A percentile compares a stretch with the other conserved stretches of the same genome.
Evolutionary conservation across 768 basidiomycete species (phyloP).

Genomic region (Trametopsis cervina): DNA sequence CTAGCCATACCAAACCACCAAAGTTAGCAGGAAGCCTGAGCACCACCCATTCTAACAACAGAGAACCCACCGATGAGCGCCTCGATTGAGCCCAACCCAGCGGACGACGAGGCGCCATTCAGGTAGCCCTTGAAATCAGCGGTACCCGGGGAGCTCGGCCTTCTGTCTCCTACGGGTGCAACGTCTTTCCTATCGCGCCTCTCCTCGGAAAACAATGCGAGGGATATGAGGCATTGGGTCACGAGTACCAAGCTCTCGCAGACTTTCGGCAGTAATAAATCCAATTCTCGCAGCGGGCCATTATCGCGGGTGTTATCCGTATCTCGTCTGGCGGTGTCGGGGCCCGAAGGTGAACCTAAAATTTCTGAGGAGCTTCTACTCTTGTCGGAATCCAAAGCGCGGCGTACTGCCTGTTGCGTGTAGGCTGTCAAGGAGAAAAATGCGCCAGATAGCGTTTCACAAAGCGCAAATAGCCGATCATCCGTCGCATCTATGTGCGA

Average conservation of each 20-base stretch:
- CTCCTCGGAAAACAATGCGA: slow-evolving; percentile 47
- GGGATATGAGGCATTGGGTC: slow-evolving; percentile 66
- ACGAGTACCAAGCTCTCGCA: slow-evolving; percentile 77
- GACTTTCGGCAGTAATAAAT: slow-evolving; percentile 68
- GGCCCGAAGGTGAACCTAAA: background rate
- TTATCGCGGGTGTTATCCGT: background rate
- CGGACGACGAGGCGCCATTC: slow-evolving; percentile 21
- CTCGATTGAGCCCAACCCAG: slow-evolving; percentile 40
- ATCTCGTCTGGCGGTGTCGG: background rate
- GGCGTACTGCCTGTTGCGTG: slow-evolving; percentile 44
- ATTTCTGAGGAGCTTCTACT: slow-evolving; percentile 1
- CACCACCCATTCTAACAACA: too few species aligned
- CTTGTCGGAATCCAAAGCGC: slow-evolving; percentile 31
- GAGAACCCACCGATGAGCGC: slow-evolving; percentile 47
- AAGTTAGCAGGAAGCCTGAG: too few species aligned
- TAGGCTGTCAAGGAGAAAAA: slow-evolving; percentile 60
- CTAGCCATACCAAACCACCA: too few species aligned
- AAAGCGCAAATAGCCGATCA: slow-evolving; percentile 29
- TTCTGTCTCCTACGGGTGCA: background rate
- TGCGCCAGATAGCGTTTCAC: slow-evolving; percentile 35
- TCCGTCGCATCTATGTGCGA: background rate
- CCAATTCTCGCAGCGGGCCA: slow-evolving; percentile 37
- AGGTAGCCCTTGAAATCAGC: slow-evolving; percentile 5
- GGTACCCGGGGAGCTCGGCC: background rate
- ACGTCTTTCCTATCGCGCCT: slow-evolving; percentile 31